Evolutionary conservation across 2,329 filamentous ascomycete species (phyloP), one percentile per base, ranked within the genome.

Genomic region (Colletotrichum sp.): DNA sequence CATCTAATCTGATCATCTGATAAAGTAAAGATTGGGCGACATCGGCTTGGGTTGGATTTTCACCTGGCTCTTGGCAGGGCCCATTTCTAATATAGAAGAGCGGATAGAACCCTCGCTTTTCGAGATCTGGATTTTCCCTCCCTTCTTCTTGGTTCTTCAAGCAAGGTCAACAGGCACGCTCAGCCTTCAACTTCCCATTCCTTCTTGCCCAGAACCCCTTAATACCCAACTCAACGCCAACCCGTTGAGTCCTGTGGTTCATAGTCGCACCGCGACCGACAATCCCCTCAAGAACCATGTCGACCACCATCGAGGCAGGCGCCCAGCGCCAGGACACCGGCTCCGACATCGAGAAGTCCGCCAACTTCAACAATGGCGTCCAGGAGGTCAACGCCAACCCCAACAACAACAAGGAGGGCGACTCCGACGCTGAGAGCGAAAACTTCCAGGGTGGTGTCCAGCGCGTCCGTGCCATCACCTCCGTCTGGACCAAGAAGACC

Each of bases 371-470:
- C 69, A 55, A 76, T 16, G 76, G 65, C 72, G 65, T 69, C 65
- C 44, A 34, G 5, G 76, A 77, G 69, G 36, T 76, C 26, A 30
- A 62, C 57, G 44, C 69, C 32, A 65, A 65, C 52, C 39, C 57
- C 28, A 55, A 52, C 44, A 55, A 52, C 44, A 52, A 12, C 44
- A 52, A 52, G 44, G 30, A 68, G 44, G 32, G 57, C 28, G 71
- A 68, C 9, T 70, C 75, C 21, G 78, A 82, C 59, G 79, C 32
- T 16, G 72, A 80, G 44, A 83, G 81, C 10, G 72, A 81, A 36
- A 74, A 81, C 32, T 82, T 83, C 75, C 83, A 86, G 73, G 81
- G 81, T n/a, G 86, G 86, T 77, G 85, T 87, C n/a, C 80, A 82
- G 72, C 80, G 79, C 12, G 84, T 85, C 60, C 82, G 85, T 71